Conservation (phyloP, 2,329 filamentous ascomycete genomes). For the Cladosporium cucumerinum region DNA sequence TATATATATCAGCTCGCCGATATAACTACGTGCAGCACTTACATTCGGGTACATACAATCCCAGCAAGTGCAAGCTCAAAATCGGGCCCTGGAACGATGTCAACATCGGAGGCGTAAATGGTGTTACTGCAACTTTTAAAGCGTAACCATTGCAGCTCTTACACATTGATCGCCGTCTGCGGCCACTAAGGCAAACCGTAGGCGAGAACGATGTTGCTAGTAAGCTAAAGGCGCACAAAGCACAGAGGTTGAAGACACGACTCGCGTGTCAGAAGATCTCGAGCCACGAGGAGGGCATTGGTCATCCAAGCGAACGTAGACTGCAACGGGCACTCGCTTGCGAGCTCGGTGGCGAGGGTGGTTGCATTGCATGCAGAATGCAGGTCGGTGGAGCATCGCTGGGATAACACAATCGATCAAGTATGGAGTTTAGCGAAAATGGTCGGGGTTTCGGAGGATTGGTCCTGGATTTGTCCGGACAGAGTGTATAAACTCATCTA, state of each 20-base stretch:
- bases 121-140: background rate
- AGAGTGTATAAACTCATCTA: background rate
- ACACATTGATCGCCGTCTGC: background rate
- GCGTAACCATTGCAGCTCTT: background rate
- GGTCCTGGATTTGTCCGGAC: background rate
- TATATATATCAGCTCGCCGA: background rate
- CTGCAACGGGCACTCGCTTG: background rate
- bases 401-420: background rate
- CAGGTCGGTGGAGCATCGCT: background rate
- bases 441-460: background rate
- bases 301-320: background rate
- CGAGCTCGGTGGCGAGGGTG: background rate
- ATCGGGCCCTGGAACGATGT: background rate
- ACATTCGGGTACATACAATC: background rate
- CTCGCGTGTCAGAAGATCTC: background rate
- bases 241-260: background rate
- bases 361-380: background rate
- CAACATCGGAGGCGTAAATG: constrained; percentile 6
- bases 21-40: background rate
- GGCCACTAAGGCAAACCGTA: background rate
- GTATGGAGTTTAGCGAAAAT: background rate
- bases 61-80: background rate
- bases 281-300: background rate
- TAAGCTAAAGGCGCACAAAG: background rate
- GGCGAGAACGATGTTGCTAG: background rate